Conservation (phyloP, 1,139 yeast genomes). For the Magnusiomyces tetraspermus region DNA sequence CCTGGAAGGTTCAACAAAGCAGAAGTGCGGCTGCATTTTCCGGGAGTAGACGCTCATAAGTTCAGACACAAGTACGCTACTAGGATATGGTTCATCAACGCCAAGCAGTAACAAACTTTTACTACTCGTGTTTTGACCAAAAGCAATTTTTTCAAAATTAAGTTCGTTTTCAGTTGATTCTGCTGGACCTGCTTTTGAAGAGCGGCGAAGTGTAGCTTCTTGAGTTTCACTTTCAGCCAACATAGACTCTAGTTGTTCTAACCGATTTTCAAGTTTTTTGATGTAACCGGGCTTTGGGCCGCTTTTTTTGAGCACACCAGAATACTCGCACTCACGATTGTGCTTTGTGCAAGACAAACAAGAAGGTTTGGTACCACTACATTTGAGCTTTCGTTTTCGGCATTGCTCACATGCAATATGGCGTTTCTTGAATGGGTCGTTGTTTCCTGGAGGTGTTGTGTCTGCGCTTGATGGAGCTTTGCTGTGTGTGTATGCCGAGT, state of each 20-base stretch:
- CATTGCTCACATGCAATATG: constrained; percentile 30
- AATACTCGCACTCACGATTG: constrained; percentile 25
- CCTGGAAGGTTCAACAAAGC: constrained; percentile 21
- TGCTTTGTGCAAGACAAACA: constrained; percentile 27
- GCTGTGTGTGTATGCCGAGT: no score
- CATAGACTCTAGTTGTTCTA: constrained; percentile 22
- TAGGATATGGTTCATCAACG: constrained; percentile 26
- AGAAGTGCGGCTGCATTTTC: constrained; percentile 15
- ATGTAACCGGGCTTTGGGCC: constrained; percentile 32
- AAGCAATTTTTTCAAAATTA: not conserved
- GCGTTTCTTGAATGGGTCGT: constrained; percentile 6
- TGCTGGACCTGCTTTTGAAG: not conserved
- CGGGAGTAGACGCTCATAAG: constrained; percentile 22
- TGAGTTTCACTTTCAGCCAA: constrained; percentile 7
- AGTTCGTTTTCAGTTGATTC: not conserved
- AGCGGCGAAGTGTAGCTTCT: not conserved
- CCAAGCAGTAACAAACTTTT: constrained; percentile 9
- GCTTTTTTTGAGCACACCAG: constrained; percentile 22
- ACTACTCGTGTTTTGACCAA: constrained; percentile 1
- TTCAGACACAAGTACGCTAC: constrained; percentile 19
- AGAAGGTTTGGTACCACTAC: constrained; percentile 28
- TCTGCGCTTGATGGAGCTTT: no score
- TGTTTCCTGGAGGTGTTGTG: not conserved
- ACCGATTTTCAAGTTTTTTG: constrained; percentile 24
- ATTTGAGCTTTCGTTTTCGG: constrained; percentile 29